Base-by-base conservation (phyloP, 495 filamentous ascomycete genomes). In the Talaromyces liani region DNA sequence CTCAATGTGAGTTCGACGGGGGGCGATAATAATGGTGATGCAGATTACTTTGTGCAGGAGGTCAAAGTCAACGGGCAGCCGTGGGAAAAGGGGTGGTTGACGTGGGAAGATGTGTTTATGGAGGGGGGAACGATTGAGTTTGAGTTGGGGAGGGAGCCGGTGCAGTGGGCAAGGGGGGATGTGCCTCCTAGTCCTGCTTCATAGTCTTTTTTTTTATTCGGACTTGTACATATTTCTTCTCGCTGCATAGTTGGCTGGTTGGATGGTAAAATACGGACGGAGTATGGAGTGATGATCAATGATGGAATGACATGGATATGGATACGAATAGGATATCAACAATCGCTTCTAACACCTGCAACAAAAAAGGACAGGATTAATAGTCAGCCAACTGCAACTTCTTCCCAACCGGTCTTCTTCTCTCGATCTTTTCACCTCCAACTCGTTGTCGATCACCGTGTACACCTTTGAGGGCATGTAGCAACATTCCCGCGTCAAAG, bases 401-500 rank as follows among this genome's bases (percentile, higher is more conserved):
- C 82, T 91, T 92, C 31, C 91, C 91, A 20, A 94, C 84, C 63
- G 91, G 87, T 68, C 86, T 77, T 70, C 86, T 80, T 59, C 80
- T 72, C 53, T 66, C 75, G 6, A 76, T 75, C 60, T 77, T 78
- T 31, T 79, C 76, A 6, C 69, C 71, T 25, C 73, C 72, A 8
- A 60, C 63, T 33, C 73, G 71, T 49, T 86, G 79, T 39, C 79
- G 76, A 29, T 82, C 79, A 54, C 80, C 78, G 64, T 74, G 79
- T 25, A 83, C 72, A 6, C 79, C 88, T 72, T 92, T 93, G 29
- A 96, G 84, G 9, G 91, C 92, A 72, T 93, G 90, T 7, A 93
- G 81, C 6, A 97, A 83, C 91, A 96, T 93, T 34, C 92, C 92
- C 2, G 92, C 91, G 76, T 97, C 92, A 76, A 97, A 97, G 81